phyloP scores from a whole-genome alignment of 495 filamentous ascomycete genomes.

The Achaetomiella virescens region DNA sequence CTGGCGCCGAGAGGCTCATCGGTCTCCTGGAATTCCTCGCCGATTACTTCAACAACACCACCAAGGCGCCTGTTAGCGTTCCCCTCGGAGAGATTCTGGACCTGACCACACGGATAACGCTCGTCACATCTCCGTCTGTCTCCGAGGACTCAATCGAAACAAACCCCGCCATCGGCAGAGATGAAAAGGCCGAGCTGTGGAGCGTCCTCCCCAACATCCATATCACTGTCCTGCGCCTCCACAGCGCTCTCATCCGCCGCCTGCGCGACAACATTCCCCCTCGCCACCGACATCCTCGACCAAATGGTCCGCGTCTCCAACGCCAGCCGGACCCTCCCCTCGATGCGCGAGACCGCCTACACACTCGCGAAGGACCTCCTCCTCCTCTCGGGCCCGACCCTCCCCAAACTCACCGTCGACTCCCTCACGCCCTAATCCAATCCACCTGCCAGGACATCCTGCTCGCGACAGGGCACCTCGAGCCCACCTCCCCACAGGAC shows the following conservation, averaged over 20 bases:
- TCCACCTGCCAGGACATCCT: conserved; percentile 60
- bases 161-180: conserved; percentile 63
- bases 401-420: conserved; percentile 56
- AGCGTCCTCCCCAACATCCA: conserved; percentile 67
- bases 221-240: conserved; percentile 54
- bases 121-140: conserved; percentile 51
- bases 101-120: conserved; percentile 59
- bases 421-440: conserved; percentile 52
- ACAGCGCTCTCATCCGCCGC: conserved; percentile 46
- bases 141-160: conserved; percentile 39
- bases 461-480: conserved; percentile 34
- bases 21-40: conserved; percentile 56
- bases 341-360: conserved; percentile 58
- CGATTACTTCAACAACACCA: conserved; percentile 46
- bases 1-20: conserved; percentile 61
- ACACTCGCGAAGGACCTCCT: conserved; percentile 51
- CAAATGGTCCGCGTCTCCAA: conserved; percentile 63
- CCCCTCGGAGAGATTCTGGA: conserved; percentile 61
- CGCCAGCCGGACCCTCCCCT: conserved; percentile 50
- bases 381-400: conserved; percentile 51
- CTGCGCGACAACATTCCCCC: conserved; percentile 47
- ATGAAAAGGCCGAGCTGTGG: conserved; percentile 73
- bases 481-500: conserved; percentile 13
- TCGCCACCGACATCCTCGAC: conserved; percentile 56
- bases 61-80: conserved; percentile 53